A percentile compares a stretch with the other conserved stretches of the same genome.
These are phyloP conservation scores for Passiflora organensis DNA, from an alignment of 345 rosid species.

Conservation along the genomic window DNA sequence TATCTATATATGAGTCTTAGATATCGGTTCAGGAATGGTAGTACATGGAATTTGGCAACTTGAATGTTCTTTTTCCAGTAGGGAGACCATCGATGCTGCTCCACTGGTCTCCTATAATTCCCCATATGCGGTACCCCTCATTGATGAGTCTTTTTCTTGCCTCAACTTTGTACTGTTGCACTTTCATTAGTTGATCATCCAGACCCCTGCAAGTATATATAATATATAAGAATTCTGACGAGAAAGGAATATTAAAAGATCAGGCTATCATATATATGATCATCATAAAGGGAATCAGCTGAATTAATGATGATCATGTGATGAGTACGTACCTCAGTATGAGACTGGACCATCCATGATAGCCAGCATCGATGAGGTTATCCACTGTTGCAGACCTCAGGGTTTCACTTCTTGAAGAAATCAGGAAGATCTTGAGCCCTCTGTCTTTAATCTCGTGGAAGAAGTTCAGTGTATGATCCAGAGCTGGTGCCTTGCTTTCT, in stretches of 20 bases:
- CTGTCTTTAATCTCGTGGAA: background rate
- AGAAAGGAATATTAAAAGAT: background rate
- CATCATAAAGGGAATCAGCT: too few species aligned
- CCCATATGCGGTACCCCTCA: slow-evolving; percentile 68
- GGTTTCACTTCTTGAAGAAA: slow-evolving; percentile 5
- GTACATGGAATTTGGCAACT: slow-evolving; percentile 69
- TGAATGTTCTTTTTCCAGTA: slow-evolving; percentile 51
- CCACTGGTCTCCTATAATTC: slow-evolving; percentile 60
- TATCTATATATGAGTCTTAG: too few species aligned
- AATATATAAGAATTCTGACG: too few species aligned
- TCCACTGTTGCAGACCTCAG: slow-evolving; percentile 7
- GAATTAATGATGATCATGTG: too few species aligned
- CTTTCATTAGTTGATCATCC: background rate
- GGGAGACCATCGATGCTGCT: slow-evolving; percentile 60
- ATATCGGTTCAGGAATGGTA: slow-evolving; percentile 24
- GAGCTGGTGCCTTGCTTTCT: background rate
- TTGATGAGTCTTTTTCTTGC: slow-evolving; percentile 35
- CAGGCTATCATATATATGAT: too few species aligned
- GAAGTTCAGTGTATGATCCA: slow-evolving; percentile 5
- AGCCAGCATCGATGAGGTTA: slow-evolving; percentile 6
- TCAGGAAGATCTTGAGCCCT: background rate
- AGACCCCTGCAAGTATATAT: background rate
- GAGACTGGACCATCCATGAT: slow-evolving; percentile 1
- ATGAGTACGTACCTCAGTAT: slow-evolving; percentile 1
- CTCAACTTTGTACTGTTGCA: background rate